Evolutionary conservation across 2,329 filamentous ascomycete species (phyloP).

Genomic region (Cryphonectria radicalis): DNA sequence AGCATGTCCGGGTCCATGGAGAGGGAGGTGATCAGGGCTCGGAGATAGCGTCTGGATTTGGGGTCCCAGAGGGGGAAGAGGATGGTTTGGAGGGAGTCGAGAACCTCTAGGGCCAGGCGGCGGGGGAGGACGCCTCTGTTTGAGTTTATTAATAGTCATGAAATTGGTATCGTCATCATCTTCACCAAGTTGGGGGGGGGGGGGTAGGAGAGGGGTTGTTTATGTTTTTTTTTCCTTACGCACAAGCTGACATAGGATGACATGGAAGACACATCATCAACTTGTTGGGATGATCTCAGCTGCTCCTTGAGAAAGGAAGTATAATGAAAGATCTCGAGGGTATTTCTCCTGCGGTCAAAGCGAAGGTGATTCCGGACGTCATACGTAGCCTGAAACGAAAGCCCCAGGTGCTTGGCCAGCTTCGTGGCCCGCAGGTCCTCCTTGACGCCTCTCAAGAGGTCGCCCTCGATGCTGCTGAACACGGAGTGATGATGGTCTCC

Average conservation of each 20-base stretch:
- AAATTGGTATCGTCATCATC: too few relatives aligned
- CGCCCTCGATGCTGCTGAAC: not conserved
- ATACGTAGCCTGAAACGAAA: not conserved
- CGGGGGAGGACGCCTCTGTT: slow-evolving; percentile 8
- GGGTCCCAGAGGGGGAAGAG: slow-evolving; percentile 15
- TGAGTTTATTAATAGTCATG: too few relatives aligned
- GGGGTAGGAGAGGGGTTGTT: too few relatives aligned
- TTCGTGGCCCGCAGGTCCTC: not conserved
- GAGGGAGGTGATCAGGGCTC: not conserved
- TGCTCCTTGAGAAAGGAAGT: slow-evolving; percentile 4
- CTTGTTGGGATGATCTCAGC: not conserved
- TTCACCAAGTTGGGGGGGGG: too few relatives aligned
- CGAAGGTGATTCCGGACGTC: slow-evolving; percentile 2
- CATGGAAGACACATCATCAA: not conserved
- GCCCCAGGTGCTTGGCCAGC: not conserved
- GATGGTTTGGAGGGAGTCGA: slow-evolving; percentile 12
- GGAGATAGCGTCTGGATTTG: not conserved
- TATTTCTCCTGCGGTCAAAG: not conserved
- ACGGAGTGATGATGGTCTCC: not conserved
- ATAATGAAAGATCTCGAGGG: not conserved
- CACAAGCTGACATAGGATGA: not conserved
- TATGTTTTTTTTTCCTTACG: not conserved
- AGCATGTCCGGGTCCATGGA: slow-evolving; percentile 16
- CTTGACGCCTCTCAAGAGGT: not conserved
- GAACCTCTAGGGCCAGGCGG: slow-evolving; percentile 5